A percentile compares a stretch with the other conserved stretches of the same genome.
Evolutionary conservation across 257 asterid genomes (phyloP).

Genomic region (Plantago elongata): DNA sequence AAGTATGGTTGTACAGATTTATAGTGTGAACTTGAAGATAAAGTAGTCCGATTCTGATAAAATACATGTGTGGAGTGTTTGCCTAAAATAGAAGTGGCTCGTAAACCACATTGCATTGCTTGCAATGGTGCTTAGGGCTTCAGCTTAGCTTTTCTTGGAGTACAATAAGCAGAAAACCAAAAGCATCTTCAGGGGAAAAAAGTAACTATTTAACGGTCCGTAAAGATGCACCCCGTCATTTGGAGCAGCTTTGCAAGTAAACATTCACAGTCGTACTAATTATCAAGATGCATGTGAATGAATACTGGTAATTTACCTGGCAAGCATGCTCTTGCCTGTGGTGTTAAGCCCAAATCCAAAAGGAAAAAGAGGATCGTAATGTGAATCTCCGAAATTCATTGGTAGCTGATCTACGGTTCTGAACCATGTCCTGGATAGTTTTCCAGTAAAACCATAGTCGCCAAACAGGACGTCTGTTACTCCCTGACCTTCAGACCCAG

Average conservation of each 20-base stretch:
- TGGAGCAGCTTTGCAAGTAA: not conserved
- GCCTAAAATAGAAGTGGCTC: too few relatives aligned
- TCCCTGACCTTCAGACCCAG: slow-evolving; percentile 86
- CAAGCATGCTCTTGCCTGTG: slow-evolving; percentile 20
- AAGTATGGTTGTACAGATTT: not conserved
- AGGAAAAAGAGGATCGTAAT: slow-evolving; percentile 74
- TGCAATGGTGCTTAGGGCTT: too few relatives aligned
- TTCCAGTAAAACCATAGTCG: slow-evolving; percentile 60
- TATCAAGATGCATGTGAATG: not conserved
- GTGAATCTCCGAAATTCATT: slow-evolving; percentile 61
- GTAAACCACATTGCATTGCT: too few relatives aligned
- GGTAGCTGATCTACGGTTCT: slow-evolving; percentile 77
- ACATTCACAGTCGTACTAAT: not conserved
- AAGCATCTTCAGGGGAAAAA: not conserved
- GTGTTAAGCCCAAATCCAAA: slow-evolving; percentile 66
- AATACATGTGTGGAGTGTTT: not conserved
- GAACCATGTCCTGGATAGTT: slow-evolving; percentile 76
- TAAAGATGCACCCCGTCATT: too few relatives aligned
- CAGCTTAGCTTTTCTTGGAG: not conserved
- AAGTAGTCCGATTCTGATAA: not conserved
- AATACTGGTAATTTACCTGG: slow-evolving; percentile 40
- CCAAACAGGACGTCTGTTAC: slow-evolving; percentile 83
- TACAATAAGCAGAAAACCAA: not conserved
- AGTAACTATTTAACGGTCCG: not conserved
- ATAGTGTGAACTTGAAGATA: not conserved